phyloP scores from a whole-genome alignment of 495 filamentous ascomycete species.

The Penicillium bialowiezense region DNA sequence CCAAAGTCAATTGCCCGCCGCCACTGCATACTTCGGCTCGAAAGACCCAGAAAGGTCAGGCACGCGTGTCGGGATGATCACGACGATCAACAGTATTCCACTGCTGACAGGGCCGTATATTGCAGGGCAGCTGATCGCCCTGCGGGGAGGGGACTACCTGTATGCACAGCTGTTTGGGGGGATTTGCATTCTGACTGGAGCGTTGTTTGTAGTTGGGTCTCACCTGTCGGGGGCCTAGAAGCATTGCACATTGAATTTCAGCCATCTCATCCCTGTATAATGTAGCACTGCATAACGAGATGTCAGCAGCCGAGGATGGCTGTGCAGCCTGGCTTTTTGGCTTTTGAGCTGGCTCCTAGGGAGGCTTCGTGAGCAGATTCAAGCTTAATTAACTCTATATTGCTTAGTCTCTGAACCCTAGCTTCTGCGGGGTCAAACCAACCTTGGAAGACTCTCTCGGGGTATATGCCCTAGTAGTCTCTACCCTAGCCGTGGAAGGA shows the following conservation, averaged over 20 bases:
- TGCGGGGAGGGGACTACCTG: constrained; percentile 6
- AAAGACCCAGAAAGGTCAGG: constrained; percentile 6
- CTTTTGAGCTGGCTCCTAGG: too few species aligned
- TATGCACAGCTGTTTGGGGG: constrained; percentile 7
- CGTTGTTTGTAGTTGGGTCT: constrained; percentile 7
- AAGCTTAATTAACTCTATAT: too few species aligned
- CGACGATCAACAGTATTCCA: constrained; percentile 9
- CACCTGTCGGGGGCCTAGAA: constrained; percentile 4
- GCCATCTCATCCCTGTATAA: neutral
- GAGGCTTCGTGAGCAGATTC: too few species aligned
- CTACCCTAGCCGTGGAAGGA: too few species aligned
- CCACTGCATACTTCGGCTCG: constrained; percentile 5
- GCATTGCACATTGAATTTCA: neutral
- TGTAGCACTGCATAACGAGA: neutral
- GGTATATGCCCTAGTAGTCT: too few species aligned
- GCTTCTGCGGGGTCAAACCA: too few species aligned
- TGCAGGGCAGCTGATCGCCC: constrained; percentile 4
- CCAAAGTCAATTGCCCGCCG: constrained; percentile 6
- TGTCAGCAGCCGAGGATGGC: neutral
- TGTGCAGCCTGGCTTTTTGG: too few species aligned
- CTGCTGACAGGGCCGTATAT: constrained; percentile 6
- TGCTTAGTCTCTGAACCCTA: too few species aligned
- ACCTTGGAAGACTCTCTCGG: too few species aligned
- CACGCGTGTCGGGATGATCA: constrained; percentile 9
- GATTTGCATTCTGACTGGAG: constrained; percentile 6